A percentile compares a stretch with the other conserved stretches of the same genome.
Conservation (phyloP, 129 eudicot species). For the Scalesia atractyloides region DNA sequence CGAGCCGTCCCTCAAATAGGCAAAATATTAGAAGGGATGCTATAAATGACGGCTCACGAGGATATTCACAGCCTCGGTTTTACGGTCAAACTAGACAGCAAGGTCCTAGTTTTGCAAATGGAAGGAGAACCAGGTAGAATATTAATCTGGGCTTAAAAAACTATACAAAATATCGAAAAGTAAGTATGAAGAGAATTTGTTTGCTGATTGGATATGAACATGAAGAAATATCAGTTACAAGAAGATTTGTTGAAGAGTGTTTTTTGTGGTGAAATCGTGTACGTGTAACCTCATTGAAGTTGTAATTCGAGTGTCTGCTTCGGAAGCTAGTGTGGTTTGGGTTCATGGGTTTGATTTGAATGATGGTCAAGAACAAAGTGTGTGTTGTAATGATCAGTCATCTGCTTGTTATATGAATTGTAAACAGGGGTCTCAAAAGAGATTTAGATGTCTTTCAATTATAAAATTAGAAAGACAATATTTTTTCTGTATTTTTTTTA, state of each 20-base stretch:
- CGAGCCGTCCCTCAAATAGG: constrained; percentile 20
- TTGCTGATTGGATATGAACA: constrained; percentile 28
- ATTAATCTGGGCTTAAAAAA: constrained; percentile 22
- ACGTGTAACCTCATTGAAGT: constrained; percentile 1
- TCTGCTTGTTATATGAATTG: neutral
- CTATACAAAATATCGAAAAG: neutral
- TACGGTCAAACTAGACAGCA: constrained; percentile 39
- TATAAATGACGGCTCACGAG: constrained; percentile 31
- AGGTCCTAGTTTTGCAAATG: constrained; percentile 39
- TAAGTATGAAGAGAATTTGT: neutral
- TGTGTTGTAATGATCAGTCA: neutral
- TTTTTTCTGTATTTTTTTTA: too few species aligned
- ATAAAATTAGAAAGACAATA: too few species aligned
- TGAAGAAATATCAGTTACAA: neutral
- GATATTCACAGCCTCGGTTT: constrained; percentile 38
- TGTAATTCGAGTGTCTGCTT: neutral
- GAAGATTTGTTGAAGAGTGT: neutral
- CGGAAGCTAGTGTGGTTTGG: neutral
- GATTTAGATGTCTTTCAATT: too few species aligned
- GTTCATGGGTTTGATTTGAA: neutral
- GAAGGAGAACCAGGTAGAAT: constrained; percentile 40
- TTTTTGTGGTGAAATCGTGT: neutral
- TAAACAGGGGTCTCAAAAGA: too few species aligned
- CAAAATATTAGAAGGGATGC: constrained; percentile 42
- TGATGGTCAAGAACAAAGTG: neutral